Evolutionary conservation across 768 basidiomycete genomes (phyloP).

Genomic region (Floccularia luteovirens): DNA sequence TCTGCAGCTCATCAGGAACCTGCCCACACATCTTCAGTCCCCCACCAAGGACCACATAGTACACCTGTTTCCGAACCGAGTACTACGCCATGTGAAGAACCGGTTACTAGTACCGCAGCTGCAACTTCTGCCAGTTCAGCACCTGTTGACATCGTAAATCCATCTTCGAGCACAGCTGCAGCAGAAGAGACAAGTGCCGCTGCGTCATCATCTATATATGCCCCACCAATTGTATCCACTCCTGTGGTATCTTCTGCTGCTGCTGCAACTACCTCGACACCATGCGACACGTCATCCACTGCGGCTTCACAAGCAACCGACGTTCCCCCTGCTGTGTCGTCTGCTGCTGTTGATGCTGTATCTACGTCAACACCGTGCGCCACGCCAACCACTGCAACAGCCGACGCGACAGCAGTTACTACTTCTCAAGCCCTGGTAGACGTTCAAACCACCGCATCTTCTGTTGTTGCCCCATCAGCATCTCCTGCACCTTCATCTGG

Average conservation of each 20-base stretch:
- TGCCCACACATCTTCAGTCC: background rate
- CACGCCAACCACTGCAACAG: constrained; percentile 4
- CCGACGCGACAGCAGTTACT: background rate
- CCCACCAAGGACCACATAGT: background rate
- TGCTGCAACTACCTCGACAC: background rate
- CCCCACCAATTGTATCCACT: background rate
- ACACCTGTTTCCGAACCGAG: background rate
- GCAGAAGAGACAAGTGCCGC: background rate
- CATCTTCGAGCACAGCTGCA: background rate
- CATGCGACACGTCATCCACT: background rate
- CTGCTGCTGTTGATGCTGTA: background rate
- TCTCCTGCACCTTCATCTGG: too few relatives aligned
- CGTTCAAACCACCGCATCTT: background rate
- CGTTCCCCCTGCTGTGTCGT: background rate
- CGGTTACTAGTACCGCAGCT: background rate
- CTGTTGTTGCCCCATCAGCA: background rate
- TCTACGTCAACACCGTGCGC: background rate
- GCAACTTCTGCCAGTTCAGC: background rate
- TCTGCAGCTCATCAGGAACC: background rate
- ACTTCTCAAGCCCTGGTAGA: background rate
- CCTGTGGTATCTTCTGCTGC: background rate
- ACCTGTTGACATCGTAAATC: background rate
- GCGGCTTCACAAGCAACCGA: background rate
- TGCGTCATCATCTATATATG: background rate
- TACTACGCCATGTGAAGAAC: background rate